Evolutionary conservation across 768 basidiomycete species (phyloP).

Genomic region (Kwoniella shandongensis): DNA sequence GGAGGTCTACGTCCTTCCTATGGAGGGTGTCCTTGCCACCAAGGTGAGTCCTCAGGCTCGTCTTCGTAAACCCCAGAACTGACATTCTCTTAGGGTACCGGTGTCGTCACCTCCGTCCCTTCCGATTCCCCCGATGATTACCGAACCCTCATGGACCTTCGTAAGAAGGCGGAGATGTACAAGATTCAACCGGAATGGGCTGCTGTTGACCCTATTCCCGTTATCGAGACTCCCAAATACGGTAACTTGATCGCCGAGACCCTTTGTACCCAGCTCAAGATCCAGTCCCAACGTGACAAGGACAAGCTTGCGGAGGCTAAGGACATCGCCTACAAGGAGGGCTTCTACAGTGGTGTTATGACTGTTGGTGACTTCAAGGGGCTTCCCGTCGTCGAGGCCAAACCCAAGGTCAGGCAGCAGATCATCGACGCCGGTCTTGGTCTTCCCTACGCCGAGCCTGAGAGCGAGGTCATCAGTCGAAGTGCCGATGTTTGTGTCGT

Average conservation of each 20-base stretch:
- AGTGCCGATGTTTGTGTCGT: slow-evolving; percentile 98
- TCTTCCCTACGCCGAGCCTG: slow-evolving; percentile 92
- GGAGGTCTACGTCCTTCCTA: slow-evolving; percentile 94
- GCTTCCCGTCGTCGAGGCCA: slow-evolving; percentile 82
- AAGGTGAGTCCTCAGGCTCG: slow-evolving; percentile 60
- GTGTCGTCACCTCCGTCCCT: slow-evolving; percentile 95
- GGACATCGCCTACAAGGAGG: slow-evolving; percentile 96
- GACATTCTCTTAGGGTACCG: slow-evolving; percentile 72
- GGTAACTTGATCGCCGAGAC: slow-evolving; percentile 85
- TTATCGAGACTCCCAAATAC: slow-evolving; percentile 85
- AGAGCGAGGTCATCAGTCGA: slow-evolving; percentile 81
- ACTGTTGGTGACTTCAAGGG: slow-evolving; percentile 87
- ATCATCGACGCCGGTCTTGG: slow-evolving; percentile 78
- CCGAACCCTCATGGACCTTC: slow-evolving; percentile 80
- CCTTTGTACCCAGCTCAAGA: slow-evolving; percentile 83
- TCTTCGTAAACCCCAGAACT: neutral
- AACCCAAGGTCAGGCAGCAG: slow-evolving; percentile 76
- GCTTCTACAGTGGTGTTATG: slow-evolving; percentile 95
- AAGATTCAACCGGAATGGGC: slow-evolving; percentile 89
- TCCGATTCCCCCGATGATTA: slow-evolving; percentile 99
- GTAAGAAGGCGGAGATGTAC: slow-evolving; percentile 96
- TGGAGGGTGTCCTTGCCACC: slow-evolving; percentile 95
- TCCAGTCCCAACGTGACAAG: slow-evolving; percentile 89
- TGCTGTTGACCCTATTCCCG: slow-evolving; percentile 77
- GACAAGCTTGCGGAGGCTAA: slow-evolving; percentile 95